phyloP scores from a whole-genome alignment of 169 alveolate genomes.

The Eimeria tenella region DNA sequence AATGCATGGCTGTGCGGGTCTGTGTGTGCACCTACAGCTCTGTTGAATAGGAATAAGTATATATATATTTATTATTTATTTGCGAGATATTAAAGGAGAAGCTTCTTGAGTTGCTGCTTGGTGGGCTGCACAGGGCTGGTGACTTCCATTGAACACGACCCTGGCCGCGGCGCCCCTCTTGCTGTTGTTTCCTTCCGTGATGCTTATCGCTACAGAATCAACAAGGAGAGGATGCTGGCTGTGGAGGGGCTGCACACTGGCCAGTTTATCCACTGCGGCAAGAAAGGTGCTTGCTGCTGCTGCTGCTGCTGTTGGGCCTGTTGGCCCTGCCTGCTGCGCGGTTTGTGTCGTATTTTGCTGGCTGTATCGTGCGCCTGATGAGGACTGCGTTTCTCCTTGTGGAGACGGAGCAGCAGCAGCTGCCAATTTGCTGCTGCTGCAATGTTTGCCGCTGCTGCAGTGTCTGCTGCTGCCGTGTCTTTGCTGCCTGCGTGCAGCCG shows the following conservation, averaged over 20 bases:
- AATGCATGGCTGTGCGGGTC: too few species aligned
- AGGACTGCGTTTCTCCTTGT: too few species aligned
- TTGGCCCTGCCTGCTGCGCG: too few species aligned
- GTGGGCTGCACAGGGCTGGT: slow-evolving; percentile 84
- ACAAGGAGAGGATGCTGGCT: slow-evolving; percentile 98
- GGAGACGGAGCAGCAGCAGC: background rate
- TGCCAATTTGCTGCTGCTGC: background rate
- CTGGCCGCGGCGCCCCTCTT: slow-evolving; percentile 99
- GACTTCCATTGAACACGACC: slow-evolving; percentile 98
- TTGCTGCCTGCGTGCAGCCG: slow-evolving; percentile 83
- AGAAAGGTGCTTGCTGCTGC: slow-evolving; percentile 52
- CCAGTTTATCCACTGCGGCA: slow-evolving; percentile 98
- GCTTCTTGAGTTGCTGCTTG: background rate
- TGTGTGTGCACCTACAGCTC: too few species aligned
- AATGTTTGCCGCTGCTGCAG: background rate
- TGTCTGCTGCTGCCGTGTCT: background rate
- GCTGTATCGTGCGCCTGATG: too few species aligned
- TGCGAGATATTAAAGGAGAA: too few species aligned
- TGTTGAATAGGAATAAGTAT: too few species aligned
- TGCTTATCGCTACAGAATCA: slow-evolving; percentile 96
- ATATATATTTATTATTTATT: too few species aligned
- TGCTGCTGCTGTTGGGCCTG: background rate
- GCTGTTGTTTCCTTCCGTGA: slow-evolving; percentile 97
- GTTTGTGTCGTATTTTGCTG: too few species aligned
- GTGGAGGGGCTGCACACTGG: slow-evolving; percentile 99